Conservation (phyloP, 1,139 yeast genomes). For the Arxiozyma telluris region DNA sequence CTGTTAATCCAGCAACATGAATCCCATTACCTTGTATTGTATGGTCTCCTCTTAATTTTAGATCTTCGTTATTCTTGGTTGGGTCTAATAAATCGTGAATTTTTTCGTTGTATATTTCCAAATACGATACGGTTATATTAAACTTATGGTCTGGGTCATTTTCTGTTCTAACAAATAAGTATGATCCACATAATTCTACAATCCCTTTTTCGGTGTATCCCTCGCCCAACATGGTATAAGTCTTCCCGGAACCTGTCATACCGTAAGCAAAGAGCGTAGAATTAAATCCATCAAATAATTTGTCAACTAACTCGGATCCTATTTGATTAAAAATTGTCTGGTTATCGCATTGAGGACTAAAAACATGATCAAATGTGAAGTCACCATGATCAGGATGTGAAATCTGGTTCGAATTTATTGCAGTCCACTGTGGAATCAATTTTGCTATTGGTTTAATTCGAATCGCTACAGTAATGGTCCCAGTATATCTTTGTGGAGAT, state of each 20-base stretch:
- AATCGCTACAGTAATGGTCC: slow-evolving; percentile 33
- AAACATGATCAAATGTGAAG: slow-evolving; percentile 72
- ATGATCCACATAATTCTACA: slow-evolving; percentile 62
- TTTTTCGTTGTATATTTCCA: slow-evolving; percentile 87
- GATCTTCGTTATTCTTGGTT: slow-evolving; percentile 33
- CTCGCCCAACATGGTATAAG: slow-evolving; percentile 69
- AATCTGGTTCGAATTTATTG: slow-evolving; percentile 25
- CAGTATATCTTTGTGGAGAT: slow-evolving; percentile 24
- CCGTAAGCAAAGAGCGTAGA: slow-evolving; percentile 92
- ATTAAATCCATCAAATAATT: slow-evolving; percentile 71
- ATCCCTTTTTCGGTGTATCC: slow-evolving; percentile 69
- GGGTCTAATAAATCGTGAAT: slow-evolving; percentile 56
- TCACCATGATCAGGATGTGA: slow-evolving; percentile 45
- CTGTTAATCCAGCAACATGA: slow-evolving; percentile 64
- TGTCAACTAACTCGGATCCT: slow-evolving; percentile 54
- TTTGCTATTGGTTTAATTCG: slow-evolving; percentile 31
- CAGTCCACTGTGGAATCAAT: slow-evolving; percentile 21
- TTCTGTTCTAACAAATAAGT: slow-evolving; percentile 40
- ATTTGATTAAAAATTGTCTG: slow-evolving; percentile 50
- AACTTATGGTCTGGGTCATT: slow-evolving; percentile 29
- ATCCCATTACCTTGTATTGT: slow-evolving; percentile 45
- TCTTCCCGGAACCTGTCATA: slow-evolving; percentile 94
- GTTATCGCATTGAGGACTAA: slow-evolving; percentile 46
- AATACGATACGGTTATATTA: slow-evolving; percentile 52
- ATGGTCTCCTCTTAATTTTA: slow-evolving; percentile 69